Base-by-base conservation (phyloP, 257 asterid species). In the Gentiana macrophylla region DNA sequence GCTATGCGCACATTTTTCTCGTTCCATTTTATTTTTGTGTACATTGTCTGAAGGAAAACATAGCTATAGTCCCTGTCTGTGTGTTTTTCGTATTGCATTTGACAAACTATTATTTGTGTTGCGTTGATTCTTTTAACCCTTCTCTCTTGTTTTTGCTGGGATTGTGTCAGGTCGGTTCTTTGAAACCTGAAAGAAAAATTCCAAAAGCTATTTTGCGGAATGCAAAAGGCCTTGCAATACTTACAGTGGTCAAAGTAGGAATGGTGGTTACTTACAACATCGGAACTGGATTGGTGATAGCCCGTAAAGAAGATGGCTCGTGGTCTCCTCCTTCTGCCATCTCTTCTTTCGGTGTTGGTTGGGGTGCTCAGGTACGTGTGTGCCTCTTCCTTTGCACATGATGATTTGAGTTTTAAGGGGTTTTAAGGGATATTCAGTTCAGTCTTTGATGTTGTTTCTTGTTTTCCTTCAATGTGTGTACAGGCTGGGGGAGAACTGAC, bases 251-350 rank as follows among this genome's bases (percentile, higher is more conserved):
- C 61, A 92, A 76, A 79, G 95, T 92, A 49, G 99, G 99, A 57
- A 72, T 86, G 82, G 67, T 86, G 94, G 94, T 86, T 47, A 88
- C 99, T 37, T 92, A 92, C 72, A 92, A 86, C 61, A 72, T 92
- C 32, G 97, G 99, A 63, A 92, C 99, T 3, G 99, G 99, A 24
- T 61, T 92, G 76, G 94, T 92, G 58, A 73, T 92, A 79, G 89
- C 94, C 52, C 94, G 81, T 50, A 74, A 87, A 63, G 95, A 86
- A 57, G 99, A 92, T 72, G 99, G 99, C 53, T 73, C 91, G 0
- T 92, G 99, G 99, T 92, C 99, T 59, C 94, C 97, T 38, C 99
- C 99, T 35, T 92, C 97, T 48, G 97, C 99, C 74, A 80, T 92
- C 69, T 71, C 97, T 72, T 75, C 94, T 58, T 79, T 85, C 52